Evolutionary conservation across 208 protist species (phyloP).

Genomic region (Leishmania aethiopica): DNA sequence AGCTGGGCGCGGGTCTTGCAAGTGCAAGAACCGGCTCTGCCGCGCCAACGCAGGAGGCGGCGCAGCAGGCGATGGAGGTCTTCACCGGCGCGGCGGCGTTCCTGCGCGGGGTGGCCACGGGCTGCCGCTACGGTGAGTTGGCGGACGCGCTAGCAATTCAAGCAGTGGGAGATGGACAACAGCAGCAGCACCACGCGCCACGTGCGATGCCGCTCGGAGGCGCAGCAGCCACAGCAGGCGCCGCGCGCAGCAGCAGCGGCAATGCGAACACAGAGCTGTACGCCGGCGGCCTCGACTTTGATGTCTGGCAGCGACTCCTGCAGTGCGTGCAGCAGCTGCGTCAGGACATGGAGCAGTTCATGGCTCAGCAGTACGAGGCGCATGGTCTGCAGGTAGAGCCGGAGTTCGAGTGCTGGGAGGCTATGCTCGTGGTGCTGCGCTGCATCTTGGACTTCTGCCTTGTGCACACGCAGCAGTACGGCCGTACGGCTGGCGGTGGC

Average conservation of each 20-base stretch:
- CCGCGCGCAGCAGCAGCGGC: not conserved
- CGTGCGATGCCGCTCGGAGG: not conserved
- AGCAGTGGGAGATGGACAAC: constrained; percentile 33
- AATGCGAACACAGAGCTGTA: constrained; percentile 24
- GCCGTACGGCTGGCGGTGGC: constrained; percentile 34
- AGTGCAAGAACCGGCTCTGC: too few relatives aligned
- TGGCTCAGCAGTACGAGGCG: constrained; percentile 37
- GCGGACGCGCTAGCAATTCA: constrained; percentile 44
- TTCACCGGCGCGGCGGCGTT: constrained; percentile 83
- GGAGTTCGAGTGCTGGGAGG: constrained; percentile 91
- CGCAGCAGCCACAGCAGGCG: not conserved
- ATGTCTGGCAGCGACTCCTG: constrained; percentile 61
- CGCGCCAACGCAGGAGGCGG: constrained; percentile 5
- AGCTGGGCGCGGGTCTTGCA: not conserved
- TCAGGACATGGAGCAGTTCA: constrained; percentile 71
- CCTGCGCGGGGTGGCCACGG: constrained; percentile 69
- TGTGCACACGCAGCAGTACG: constrained; percentile 56
- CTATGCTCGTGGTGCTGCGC: constrained; percentile 68
- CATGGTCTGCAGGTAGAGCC: constrained; percentile 49
- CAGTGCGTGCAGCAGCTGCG: constrained; percentile 55
- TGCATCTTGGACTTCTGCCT: constrained; percentile 76
- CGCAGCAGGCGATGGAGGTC: constrained; percentile 66
- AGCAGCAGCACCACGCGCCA: not conserved
- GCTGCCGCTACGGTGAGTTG: constrained; percentile 51
- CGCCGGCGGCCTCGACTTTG: constrained; percentile 42